Base-by-base conservation (phyloP, 805 yeast genomes). In the Metschnikowia similis region DNA sequence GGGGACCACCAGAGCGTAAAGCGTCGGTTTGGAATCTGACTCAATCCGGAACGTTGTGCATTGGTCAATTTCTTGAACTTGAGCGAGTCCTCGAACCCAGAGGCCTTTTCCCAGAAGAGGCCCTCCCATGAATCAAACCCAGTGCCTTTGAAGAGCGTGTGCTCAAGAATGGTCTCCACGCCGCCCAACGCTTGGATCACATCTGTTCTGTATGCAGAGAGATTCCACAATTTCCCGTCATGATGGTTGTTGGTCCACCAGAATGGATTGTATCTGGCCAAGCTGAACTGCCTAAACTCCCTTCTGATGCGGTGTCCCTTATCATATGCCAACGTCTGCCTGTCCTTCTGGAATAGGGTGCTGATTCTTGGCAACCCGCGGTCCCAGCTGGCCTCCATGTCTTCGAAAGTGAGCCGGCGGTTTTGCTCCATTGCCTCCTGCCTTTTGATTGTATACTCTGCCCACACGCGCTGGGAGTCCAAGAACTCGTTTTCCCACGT, bases 1-100 rank as follows among this genome's bases (percentile, higher is more conserved):
- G 99, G 99, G 0, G 97, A 90, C 99, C 99, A 94, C 99, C 99
- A 94, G 30, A 94, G 72, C 0, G 99, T 94, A 64, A 94, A 94
- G 41, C 99, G 80, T 65, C 99, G 84, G 64, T 94, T 94, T 3
- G 99, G 99, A 61, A 94, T 92, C 70, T 94, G 99, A 62, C 95
- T 88, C 56, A 94, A 77, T 64, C 99, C 99, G 4, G 97, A 85
- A 61, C 99, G 77, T 73, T 94, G 99, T 1, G 99, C 99, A 68
- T 92, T 92, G 1, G 99, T 94, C 58, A 94, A 77, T 64, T 92
- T 94, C 66, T 91, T 90, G 69, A 90, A 88, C 65, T 91, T 92
- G 80, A 94, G 79, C 0, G 96, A 87, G 61, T 94, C 99, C 66
- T 94, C 99, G 65, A 91, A 94, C 0, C 99, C 99, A 28, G 96